phyloP scores from a whole-genome alignment of 2,329 filamentous ascomycete species.

The Cladosporium sp. region DNA sequence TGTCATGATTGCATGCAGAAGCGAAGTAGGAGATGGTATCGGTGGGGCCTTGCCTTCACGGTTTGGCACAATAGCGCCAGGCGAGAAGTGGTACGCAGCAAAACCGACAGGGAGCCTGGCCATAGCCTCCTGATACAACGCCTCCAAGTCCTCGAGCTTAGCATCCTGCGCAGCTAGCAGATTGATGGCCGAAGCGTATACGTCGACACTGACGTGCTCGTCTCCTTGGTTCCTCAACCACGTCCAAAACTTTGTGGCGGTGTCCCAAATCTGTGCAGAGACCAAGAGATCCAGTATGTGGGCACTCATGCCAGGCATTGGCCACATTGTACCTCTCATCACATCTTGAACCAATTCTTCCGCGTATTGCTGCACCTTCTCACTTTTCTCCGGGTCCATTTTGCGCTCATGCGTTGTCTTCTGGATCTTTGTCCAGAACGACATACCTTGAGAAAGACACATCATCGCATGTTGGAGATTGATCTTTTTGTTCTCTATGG shows the following conservation, averaged over 20 bases:
- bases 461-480: neutral
- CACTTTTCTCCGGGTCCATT: neutral
- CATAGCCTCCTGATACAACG: conserved; percentile 47
- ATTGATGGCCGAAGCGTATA: conserved; percentile 54
- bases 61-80: conserved; percentile 48
- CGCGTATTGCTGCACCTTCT: conserved; percentile 33
- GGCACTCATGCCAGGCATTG: neutral
- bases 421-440: neutral
- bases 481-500: neutral
- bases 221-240: conserved; percentile 49
- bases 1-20: conserved; percentile 51
- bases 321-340: conserved; percentile 34
- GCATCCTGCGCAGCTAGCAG: conserved; percentile 45
- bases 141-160: conserved; percentile 45
- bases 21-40: conserved; percentile 34
- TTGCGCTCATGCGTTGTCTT: neutral
- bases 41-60: conserved; percentile 34
- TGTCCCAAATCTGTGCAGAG: conserved; percentile 29
- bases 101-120: conserved; percentile 50
- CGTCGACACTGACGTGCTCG: conserved; percentile 41
- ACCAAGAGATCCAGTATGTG: neutral
- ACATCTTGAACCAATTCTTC: conserved; percentile 45
- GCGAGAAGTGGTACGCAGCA: conserved; percentile 49
- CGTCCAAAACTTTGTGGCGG: conserved; percentile 47
- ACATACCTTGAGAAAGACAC: neutral